Evolutionary conservation across 495 filamentous ascomycete species (phyloP).

Genomic region (Tuber aestivum): DNA sequence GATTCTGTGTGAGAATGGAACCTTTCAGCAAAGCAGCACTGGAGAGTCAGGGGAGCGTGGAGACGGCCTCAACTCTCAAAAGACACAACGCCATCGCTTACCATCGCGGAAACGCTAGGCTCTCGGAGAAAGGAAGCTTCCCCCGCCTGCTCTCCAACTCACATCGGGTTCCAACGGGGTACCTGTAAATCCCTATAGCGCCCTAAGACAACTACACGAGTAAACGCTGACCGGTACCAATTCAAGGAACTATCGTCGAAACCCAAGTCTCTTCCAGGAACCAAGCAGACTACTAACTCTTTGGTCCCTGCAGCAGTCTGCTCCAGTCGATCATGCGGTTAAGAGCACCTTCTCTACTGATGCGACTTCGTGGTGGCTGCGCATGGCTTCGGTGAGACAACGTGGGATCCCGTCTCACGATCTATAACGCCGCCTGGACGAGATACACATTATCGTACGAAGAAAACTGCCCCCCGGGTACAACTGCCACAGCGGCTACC

Average conservation of each 20-base stretch:
- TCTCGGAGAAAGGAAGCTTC: background rate
- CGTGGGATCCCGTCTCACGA: constrained; percentile 1
- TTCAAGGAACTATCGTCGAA: background rate
- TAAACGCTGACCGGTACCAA: background rate
- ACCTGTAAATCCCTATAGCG: background rate
- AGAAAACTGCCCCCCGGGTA: background rate
- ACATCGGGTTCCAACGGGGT: background rate
- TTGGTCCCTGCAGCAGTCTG: background rate
- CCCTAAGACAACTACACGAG: background rate
- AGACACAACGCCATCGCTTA: background rate
- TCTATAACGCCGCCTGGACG: background rate
- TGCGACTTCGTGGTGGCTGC: background rate
- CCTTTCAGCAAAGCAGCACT: background rate
- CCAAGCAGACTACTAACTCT: background rate
- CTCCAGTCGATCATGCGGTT: background rate
- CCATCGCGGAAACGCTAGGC: background rate
- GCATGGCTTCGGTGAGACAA: background rate
- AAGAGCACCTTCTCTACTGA: background rate
- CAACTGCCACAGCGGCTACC: background rate
- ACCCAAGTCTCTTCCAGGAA: background rate
- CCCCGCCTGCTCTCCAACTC: background rate
- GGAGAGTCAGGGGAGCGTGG: background rate
- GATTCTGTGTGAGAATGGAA: background rate
- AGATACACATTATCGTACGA: constrained; percentile 2
- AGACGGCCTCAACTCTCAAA: background rate